These are phyloP conservation scores for Yamadazyma atmosphaerica DNA, from an alignment of 1,139 yeast species.

Conservation along the genomic window DNA sequence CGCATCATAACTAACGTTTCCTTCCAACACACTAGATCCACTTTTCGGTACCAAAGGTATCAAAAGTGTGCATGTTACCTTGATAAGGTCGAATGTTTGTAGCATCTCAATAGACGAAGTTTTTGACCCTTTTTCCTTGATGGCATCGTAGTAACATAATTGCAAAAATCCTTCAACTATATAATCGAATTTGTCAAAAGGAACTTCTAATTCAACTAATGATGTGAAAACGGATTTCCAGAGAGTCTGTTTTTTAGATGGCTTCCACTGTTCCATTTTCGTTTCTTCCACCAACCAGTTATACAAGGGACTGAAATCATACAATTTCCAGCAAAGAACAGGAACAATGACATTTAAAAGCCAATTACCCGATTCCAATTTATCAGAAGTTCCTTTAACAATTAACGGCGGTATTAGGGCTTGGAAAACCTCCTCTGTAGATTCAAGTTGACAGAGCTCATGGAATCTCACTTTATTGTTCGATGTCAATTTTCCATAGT, in stretches of 20 bases:
- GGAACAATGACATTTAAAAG: conserved; percentile 33
- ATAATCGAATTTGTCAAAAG: conserved; percentile 12
- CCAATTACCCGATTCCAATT: conserved; percentile 24
- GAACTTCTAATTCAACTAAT: conserved; percentile 16
- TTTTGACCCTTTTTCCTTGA: conserved; percentile 12
- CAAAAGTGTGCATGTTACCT: conserved; percentile 22
- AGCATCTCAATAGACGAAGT: conserved; percentile 30
- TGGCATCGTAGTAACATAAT: conserved; percentile 28
- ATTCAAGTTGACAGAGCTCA: conserved; percentile 15
- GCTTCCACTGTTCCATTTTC: conserved; percentile 16
- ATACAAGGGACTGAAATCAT: conserved; percentile 26
- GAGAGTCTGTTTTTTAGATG: conserved; percentile 10
- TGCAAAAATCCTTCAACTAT: conserved; percentile 25
- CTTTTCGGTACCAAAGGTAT: conserved; percentile 12
- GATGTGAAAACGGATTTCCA: conserved; percentile 28
- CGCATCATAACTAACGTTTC: conserved; percentile 7
- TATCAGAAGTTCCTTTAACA: conserved; percentile 13
- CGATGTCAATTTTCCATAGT: conserved; percentile 21
- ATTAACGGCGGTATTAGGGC: conserved; percentile 26
- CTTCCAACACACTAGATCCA: background rate
- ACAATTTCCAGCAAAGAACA: conserved; percentile 18
- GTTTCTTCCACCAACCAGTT: conserved; percentile 26
- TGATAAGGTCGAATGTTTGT: conserved; percentile 30
- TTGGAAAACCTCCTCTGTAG: conserved; percentile 20
- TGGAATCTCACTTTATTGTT: conserved; percentile 12